Percentiles rank a stretch among this genome's conserved stretches.
phyloP scores from a whole-genome alignment of 176 grass and related monocot genomes.

The Eragrostis curvula region DNA sequence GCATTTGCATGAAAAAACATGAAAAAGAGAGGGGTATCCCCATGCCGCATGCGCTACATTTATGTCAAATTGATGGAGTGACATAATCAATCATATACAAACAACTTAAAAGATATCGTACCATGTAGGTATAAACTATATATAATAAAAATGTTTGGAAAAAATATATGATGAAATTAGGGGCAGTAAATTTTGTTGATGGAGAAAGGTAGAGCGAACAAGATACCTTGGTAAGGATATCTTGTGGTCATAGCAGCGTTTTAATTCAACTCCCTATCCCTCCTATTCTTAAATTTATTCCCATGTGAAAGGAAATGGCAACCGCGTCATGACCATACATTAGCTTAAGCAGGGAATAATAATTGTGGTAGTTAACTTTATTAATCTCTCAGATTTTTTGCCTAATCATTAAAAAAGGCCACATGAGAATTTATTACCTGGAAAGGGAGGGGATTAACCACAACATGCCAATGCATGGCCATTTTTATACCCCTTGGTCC shows the following conservation, averaged over 20 bases:
- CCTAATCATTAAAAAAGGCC: conserved; percentile 49
- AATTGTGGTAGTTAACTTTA: conserved; percentile 54
- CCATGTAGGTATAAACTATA: background rate
- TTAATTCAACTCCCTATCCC: background rate
- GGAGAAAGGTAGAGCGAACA: background rate
- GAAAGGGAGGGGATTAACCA: conserved; percentile 82
- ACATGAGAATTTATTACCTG: conserved; percentile 82
- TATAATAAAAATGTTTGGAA: too few species aligned
- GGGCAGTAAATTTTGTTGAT: background rate
- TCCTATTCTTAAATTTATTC: background rate
- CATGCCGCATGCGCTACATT: too few species aligned
- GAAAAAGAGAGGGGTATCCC: too few species aligned
- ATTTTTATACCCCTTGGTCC: conserved; percentile 51
- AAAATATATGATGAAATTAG: background rate
- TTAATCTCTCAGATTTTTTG: conserved; percentile 62
- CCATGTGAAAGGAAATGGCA: conserved; percentile 39
- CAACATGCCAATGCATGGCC: conserved; percentile 75
- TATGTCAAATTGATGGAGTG: too few species aligned
- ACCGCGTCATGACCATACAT: conserved; percentile 28
- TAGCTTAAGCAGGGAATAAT: conserved; percentile 37
- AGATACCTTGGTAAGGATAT: background rate
- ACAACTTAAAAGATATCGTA: too few species aligned
- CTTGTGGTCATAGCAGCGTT: conserved; percentile 14
- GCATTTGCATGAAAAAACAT: too few species aligned
- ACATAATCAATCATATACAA: too few species aligned